These are phyloP conservation scores for Citeromyces hawaiiensis DNA, from an alignment of 1,139 yeast species.

Conservation along the genomic window DNA sequence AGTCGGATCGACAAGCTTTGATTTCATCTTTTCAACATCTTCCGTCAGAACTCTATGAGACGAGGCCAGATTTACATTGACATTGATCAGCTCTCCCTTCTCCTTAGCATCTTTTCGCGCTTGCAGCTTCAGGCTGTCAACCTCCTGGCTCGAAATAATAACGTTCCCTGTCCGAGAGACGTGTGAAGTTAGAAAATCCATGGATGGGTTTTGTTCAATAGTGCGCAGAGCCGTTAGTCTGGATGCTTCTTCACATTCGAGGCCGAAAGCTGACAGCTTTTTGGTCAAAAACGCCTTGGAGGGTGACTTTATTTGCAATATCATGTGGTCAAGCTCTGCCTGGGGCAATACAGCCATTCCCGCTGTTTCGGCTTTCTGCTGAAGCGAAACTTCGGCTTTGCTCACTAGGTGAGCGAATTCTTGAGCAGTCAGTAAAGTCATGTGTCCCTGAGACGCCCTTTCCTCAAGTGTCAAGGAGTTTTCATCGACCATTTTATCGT, in stretches of 20 bases:
- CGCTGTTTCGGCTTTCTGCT: not conserved
- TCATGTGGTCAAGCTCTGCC: not conserved
- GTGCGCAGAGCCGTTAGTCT: not conserved
- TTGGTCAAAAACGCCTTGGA: not conserved
- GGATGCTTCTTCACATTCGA: not conserved
- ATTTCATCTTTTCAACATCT: not conserved
- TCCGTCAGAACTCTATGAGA: not conserved
- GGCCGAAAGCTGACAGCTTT: not conserved
- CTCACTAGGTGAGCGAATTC: slow-evolving; percentile 7
- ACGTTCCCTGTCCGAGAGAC: not conserved
- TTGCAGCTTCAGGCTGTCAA: not conserved
- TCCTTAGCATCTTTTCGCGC: not conserved
- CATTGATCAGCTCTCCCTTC: not conserved
- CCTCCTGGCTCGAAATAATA: not conserved
- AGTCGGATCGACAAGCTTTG: not conserved
- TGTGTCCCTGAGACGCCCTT: not conserved
- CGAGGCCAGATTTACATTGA: not conserved
- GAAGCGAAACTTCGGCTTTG: slow-evolving; percentile 1
- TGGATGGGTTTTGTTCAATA: not conserved
- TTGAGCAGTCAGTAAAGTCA: slow-evolving; percentile 7
- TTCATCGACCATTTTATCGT: not conserved
- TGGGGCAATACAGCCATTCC: not conserved
- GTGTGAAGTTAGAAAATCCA: not conserved
- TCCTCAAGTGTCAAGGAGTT: not conserved
- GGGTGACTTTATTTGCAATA: not conserved